These are phyloP conservation scores for Vicia sativa DNA, from an alignment of 306 rosid species.

Conservation along the genomic window DNA sequence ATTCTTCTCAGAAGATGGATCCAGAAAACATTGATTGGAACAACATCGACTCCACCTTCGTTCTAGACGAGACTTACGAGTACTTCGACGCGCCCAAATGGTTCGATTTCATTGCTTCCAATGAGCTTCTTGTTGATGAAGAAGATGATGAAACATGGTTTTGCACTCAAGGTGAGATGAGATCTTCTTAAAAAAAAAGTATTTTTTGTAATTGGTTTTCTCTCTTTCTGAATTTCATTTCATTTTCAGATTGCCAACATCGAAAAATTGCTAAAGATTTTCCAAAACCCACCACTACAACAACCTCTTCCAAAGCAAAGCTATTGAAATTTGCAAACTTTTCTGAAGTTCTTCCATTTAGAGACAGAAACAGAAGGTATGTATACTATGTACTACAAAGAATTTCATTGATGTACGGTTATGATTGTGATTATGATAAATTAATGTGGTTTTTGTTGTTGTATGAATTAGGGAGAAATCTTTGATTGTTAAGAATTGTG, in stretches of 20 bases:
- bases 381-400: no score
- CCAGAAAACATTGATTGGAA: conserved; percentile 61
- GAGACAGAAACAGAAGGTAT: conserved; percentile 48
- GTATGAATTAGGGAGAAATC: conserved; percentile 33
- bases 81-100: conserved; percentile 54
- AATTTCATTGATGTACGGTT: not conserved
- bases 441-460: not conserved
- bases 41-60: conserved; percentile 46
- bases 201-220: not conserved
- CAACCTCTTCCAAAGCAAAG: conserved; percentile 45
- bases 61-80: conserved; percentile 49
- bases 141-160: conserved; percentile 46
- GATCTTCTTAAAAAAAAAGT: not conserved
- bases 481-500: conserved; percentile 35
- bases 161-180: conserved; percentile 49
- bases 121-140: conserved; percentile 38
- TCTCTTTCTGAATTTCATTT: not conserved
- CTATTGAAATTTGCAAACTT: conserved; percentile 44
- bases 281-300: conserved; percentile 12
- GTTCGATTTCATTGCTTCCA: conserved; percentile 48
- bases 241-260: conserved; percentile 52
- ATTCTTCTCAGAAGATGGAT: conserved; percentile 43
- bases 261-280: conserved; percentile 50
- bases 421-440: not conserved
- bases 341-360: conserved; percentile 53